phyloP scores from a whole-genome alignment of 495 filamentous ascomycete species.

The Evansstolkia leycettana region DNA sequence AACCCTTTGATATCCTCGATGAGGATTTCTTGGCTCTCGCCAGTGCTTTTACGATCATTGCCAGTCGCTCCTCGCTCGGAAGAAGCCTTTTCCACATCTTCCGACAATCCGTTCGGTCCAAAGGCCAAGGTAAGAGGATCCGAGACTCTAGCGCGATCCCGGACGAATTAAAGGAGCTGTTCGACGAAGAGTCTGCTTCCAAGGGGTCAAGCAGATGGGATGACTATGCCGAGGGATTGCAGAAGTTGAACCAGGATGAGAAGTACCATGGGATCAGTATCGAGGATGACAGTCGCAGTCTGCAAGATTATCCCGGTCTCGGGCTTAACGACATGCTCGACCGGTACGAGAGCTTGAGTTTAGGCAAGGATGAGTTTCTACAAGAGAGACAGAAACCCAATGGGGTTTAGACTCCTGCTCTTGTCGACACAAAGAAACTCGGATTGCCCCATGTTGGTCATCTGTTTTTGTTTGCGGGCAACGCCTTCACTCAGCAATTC shows the following conservation, averaged over 20 bases:
- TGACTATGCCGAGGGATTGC: constrained; percentile 24
- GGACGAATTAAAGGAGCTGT: constrained; percentile 26
- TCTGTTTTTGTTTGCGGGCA: no score
- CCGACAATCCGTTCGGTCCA: constrained; percentile 21
- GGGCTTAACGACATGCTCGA: constrained; percentile 30
- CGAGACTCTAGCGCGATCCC: constrained; percentile 11
- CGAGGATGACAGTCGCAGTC: constrained; percentile 6
- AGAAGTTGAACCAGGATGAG: constrained; percentile 24
- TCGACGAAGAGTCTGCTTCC: constrained; percentile 19
- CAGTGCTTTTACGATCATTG: constrained; percentile 25
- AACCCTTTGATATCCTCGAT: constrained; percentile 25
- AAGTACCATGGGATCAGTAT: constrained; percentile 21
- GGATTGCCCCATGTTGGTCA: no score
- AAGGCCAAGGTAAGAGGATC: constrained; percentile 20
- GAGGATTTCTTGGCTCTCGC: constrained; percentile 25
- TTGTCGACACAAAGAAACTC: no score
- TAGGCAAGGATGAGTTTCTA: constrained; percentile 26
- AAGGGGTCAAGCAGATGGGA: constrained; percentile 15
- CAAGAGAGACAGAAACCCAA: constrained; percentile 7
- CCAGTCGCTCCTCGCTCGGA: constrained; percentile 26
- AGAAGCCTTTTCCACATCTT: constrained; percentile 32
- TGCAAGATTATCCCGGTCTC: constrained; percentile 15
- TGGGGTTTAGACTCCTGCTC: background rate
- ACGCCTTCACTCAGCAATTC: no score
- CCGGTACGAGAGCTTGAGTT: constrained; percentile 29